Conservation (phyloP, 1,139 yeast genomes). For the Candida sojae region DNA sequence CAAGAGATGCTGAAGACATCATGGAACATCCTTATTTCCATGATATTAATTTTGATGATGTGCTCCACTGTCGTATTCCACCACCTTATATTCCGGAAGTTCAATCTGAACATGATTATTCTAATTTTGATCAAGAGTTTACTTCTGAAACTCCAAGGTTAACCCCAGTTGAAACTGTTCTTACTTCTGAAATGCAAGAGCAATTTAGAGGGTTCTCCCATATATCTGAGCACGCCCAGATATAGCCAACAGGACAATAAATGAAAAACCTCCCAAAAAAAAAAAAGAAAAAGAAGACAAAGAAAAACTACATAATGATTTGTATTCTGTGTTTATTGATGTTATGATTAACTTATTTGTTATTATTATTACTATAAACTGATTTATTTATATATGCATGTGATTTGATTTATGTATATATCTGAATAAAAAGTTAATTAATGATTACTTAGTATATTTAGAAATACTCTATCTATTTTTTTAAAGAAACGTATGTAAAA, state of each 20-base stretch:
- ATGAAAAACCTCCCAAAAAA: neutral
- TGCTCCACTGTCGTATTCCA: conserved; percentile 67
- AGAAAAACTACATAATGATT: no score
- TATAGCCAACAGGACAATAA: conserved; percentile 18
- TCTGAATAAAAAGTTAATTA: neutral
- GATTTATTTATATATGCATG: neutral
- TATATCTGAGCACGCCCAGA: conserved; percentile 67
- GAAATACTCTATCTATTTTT: neutral
- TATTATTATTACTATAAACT: neutral
- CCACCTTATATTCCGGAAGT: conserved; percentile 88
- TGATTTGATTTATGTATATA: neutral
- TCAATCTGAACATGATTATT: conserved; percentile 84
- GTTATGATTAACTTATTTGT: neutral
- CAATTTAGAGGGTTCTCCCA: conserved; percentile 97
- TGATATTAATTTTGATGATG: conserved; percentile 88
- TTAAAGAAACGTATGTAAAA: neutral
- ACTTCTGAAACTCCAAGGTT: conserved; percentile 93
- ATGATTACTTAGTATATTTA: neutral
- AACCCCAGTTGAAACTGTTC: conserved; percentile 89
- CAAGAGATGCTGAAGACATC: conserved; percentile 86
- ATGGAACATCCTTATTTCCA: conserved; percentile 95
- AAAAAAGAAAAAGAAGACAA: neutral
- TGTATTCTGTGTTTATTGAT: no score
- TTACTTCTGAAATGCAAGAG: conserved; percentile 89
- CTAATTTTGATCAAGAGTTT: conserved; percentile 92